Base-by-base conservation (phyloP, 1,139 yeast species). In the Yamadazyma friedrichii region DNA sequence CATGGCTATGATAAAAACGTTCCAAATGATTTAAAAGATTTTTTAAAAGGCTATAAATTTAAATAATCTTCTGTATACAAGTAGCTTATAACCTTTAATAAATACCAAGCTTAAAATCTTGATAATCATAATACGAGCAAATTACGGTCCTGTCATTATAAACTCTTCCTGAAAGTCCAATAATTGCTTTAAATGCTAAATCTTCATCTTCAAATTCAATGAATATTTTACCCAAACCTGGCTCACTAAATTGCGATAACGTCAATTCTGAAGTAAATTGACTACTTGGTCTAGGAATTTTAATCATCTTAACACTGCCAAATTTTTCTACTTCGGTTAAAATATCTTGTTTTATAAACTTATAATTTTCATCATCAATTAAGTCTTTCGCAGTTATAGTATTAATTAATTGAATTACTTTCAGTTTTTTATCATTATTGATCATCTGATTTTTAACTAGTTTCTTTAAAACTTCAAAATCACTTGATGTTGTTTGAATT, bases 211-310 rank as follows among this genome's bases (percentile, higher is more conserved):
- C 73, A 59, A 84, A 88, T 58, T 84, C 82, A 31, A 87, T 78
- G 56, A 72, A 88, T 0, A 87, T 72, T 50, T 79, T 83, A 0
- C 96, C 96, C 31, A 84, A 75, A 3, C 88, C 88, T 1, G 81
- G 76, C 31, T 70, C 68, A 15, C 65, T 54, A 51, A 74, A 61
- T 57, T 79, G 71, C 48, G 64, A 61, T 27, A 70, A 52, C 0
- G 74, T 75, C 2, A 75, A 73, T 0, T 68, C 60, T 39, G 56
- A 76, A 32, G 76, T 80, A 24, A 71, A 69, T 2, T 74, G 72
- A 0, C 93, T 93, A 10, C 28, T 26, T 26, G 36, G 36, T 48
- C 78, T 68, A 0, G 94, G 91, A n/a, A 88, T 77, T 45, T 72
- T 74, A 3, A 88, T 62, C 4, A 77, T 68, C 11, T 63, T 62